Percentiles rank a stretch among this genome's conserved stretches.
Evolutionary conservation across 2,329 filamentous ascomycete genomes (phyloP).

Genomic region (Calonectria crousiana): DNA sequence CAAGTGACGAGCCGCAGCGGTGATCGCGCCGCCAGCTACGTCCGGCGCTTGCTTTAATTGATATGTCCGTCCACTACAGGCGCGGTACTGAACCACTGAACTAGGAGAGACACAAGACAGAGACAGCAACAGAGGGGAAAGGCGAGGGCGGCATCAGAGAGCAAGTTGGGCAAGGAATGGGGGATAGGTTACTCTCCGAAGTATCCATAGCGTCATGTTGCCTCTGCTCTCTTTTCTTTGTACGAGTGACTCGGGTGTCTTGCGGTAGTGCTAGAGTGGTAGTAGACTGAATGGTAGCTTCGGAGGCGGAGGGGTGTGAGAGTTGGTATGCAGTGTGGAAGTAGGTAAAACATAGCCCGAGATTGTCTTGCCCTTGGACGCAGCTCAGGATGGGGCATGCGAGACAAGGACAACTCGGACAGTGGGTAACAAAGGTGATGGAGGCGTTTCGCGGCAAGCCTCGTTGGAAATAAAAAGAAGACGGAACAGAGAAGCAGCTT

Average conservation of each 20-base stretch:
- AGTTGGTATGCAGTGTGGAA: conserved; percentile 32
- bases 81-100: conserved; percentile 6
- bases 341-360: conserved; percentile 42
- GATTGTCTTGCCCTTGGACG: conserved; percentile 42
- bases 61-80: not conserved
- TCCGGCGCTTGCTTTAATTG: not conserved
- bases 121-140: not conserved
- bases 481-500: conserved; percentile 22
- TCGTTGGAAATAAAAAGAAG: conserved; percentile 14
- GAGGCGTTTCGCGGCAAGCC: conserved; percentile 3
- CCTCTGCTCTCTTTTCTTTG: conserved; percentile 23
- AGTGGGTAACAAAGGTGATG: not conserved
- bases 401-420: conserved; percentile 20
- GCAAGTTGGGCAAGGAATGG: conserved; percentile 20
- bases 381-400: conserved; percentile 27
- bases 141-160: conserved; percentile 13
- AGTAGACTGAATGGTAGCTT: conserved; percentile 32
- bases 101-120: not conserved
- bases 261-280: conserved; percentile 36
- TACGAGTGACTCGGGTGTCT: conserved; percentile 43
- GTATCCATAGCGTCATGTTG: conserved; percentile 23
- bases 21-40: conserved; percentile 26
- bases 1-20: conserved; percentile 24
- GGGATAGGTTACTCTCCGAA: conserved; percentile 29
- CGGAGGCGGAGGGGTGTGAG: conserved; percentile 29